Conservation (phyloP, 2,329 filamentous ascomycete genomes). For the Rachicladosporium sp. region DNA sequence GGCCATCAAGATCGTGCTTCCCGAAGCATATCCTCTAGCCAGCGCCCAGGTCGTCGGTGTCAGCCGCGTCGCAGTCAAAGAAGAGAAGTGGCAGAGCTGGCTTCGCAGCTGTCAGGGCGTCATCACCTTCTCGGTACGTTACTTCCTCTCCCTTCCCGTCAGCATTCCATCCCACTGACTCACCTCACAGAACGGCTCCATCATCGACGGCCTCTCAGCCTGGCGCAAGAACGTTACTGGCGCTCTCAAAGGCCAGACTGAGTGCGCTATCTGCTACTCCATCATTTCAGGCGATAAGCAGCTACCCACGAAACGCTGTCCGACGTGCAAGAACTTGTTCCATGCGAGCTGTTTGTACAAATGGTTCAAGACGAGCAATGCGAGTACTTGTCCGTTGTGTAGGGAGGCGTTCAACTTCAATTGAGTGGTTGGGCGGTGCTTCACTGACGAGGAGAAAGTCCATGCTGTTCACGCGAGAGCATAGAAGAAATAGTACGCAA, state of each 20-base stretch:
- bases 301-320: conserved; percentile 81
- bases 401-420: conserved; percentile 69
- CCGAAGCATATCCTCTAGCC: conserved; percentile 70
- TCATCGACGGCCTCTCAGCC: conserved; percentile 74
- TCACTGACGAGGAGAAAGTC: too few relatives aligned
- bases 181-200: conserved; percentile 53
- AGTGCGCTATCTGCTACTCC: conserved; percentile 94
- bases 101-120: conserved; percentile 78
- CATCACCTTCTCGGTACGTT: conserved; percentile 68
- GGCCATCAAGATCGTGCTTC: conserved; percentile 66
- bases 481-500: too few relatives aligned
- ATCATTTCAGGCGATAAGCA: conserved; percentile 82
- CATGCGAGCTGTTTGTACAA: conserved; percentile 83
- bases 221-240: conserved; percentile 81
- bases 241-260: conserved; percentile 80
- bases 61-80: conserved; percentile 74
- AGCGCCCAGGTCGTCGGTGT: conserved; percentile 63
- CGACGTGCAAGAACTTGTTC: conserved; percentile 88
- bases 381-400: conserved; percentile 85
- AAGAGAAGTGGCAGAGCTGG: conserved; percentile 90
- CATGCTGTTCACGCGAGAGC: too few relatives aligned
- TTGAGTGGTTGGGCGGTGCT: conserved; percentile 17
- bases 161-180: conserved; percentile 1
- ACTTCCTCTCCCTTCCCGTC: neutral
- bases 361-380: conserved; percentile 92